phyloP scores from a whole-genome alignment of 208 protist species.

The Acanthamoeba sp. region DNA sequence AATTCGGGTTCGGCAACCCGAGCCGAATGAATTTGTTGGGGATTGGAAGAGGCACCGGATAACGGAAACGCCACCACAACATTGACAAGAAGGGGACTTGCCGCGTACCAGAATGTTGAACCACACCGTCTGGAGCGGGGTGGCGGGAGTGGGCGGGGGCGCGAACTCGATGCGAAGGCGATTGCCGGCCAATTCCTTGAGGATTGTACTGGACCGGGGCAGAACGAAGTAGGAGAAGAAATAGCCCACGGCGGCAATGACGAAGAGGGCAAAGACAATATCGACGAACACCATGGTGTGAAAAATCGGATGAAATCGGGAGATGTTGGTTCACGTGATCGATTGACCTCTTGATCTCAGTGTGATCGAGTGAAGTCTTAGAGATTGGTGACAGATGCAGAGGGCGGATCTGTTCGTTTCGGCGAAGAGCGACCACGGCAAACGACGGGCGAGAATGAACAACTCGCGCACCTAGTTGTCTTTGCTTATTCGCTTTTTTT shows the following conservation, averaged over 20 bases:
- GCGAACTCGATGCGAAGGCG: slow-evolving; percentile 40
- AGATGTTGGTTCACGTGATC: not conserved
- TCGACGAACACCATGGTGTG: not conserved
- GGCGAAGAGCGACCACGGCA: not conserved
- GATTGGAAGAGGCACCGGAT: too few species aligned
- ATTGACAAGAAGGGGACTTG: not conserved
- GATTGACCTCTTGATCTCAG: not conserved
- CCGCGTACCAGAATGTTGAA: slow-evolving; percentile 10
- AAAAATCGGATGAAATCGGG: not conserved
- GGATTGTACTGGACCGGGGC: not conserved
- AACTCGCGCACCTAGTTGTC: too few species aligned
- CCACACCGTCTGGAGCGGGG: slow-evolving; percentile 55
- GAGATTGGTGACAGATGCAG: not conserved
- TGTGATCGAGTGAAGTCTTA: not conserved
- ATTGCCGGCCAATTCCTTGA: slow-evolving; percentile 65
- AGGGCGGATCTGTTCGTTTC: not conserved
- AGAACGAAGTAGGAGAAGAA: slow-evolving; percentile 45
- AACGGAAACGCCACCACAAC: not conserved
- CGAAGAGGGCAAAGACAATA: not conserved
- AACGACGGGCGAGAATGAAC: too few species aligned
- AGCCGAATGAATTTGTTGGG: too few species aligned
- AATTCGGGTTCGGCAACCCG: too few species aligned
- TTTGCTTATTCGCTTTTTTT: too few species aligned
- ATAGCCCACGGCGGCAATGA: not conserved
- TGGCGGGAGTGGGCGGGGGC: not conserved